A percentile compares a stretch with the other conserved stretches of the same genome.
Conservation (phyloP, 2,329 filamentous ascomycete species). For the Coniochaeta prunicola region DNA sequence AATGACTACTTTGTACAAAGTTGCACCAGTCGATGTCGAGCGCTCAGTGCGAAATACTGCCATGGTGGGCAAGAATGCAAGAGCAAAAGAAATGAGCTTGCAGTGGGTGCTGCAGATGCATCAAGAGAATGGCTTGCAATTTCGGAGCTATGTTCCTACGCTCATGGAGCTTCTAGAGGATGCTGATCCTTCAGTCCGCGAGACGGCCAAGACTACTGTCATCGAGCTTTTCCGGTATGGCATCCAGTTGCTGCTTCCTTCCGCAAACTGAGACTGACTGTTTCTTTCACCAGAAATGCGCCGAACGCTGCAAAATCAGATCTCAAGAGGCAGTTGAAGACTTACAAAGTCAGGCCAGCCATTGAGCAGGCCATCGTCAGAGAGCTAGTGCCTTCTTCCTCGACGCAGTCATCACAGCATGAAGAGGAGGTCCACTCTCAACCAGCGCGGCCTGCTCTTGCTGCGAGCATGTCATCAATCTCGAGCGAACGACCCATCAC, state of each 20-base stretch:
- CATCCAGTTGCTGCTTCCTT: not conserved
- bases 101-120: constrained; percentile 86
- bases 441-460: constrained; percentile 35
- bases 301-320: constrained; percentile 81
- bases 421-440: constrained; percentile 26
- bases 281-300: constrained; percentile 49
- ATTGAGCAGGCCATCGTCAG: constrained; percentile 78
- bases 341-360: constrained; percentile 76
- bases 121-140: constrained; percentile 68
- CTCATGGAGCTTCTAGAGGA: constrained; percentile 87
- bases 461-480: constrained; percentile 44
- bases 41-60: constrained; percentile 70
- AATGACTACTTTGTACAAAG: constrained; percentile 68
- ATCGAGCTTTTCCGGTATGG: constrained; percentile 77
- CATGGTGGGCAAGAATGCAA: constrained; percentile 71
- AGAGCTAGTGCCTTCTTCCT: constrained; percentile 52
- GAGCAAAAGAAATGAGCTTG: constrained; percentile 79
- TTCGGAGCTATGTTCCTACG: constrained; percentile 73
- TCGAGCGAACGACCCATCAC: constrained; percentile 48
- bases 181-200: constrained; percentile 79
- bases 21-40: constrained; percentile 68
- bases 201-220: constrained; percentile 73
- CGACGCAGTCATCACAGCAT: constrained; percentile 30
- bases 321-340: constrained; percentile 77
- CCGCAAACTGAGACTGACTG: not conserved